Percentiles rank a stretch among this genome's conserved stretches.
phyloP scores from a whole-genome alignment of 495 filamentous ascomycete species.

The Hypoxylon trugodes region DNA sequence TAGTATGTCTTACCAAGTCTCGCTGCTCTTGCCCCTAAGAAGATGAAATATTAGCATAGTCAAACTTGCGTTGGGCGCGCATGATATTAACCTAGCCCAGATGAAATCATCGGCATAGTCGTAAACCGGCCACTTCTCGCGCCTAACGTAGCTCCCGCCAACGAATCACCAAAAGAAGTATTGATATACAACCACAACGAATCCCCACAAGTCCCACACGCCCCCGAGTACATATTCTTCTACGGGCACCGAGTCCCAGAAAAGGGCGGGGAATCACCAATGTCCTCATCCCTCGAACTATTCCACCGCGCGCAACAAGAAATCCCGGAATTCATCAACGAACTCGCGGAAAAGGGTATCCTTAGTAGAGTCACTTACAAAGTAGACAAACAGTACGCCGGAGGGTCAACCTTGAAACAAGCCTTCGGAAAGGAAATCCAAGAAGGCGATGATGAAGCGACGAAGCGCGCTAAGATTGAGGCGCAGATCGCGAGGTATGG shows the following conservation, averaged over 20 bases:
- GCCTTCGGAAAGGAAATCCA: constrained; percentile 61
- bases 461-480: constrained; percentile 56
- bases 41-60: background rate
- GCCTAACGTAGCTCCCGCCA: constrained; percentile 62
- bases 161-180: constrained; percentile 60
- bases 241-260: constrained; percentile 41
- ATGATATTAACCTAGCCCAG: constrained; percentile 13
- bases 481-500: constrained; percentile 57
- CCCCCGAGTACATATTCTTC: constrained; percentile 63
- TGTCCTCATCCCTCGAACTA: constrained; percentile 61
- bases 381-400: constrained; percentile 52
- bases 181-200: constrained; percentile 65
- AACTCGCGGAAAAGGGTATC: constrained; percentile 57
- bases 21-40: background rate
- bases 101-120: constrained; percentile 65
- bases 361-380: constrained; percentile 57
- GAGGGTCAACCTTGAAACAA: constrained; percentile 60
- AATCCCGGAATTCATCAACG: constrained; percentile 58
- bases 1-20: constrained; percentile 11
- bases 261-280: constrained; percentile 60
- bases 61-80: background rate
- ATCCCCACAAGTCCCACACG: constrained; percentile 62
- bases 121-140: constrained; percentile 60
- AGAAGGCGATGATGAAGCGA: constrained; percentile 56
- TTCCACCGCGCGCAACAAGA: constrained; percentile 57